These are phyloP conservation scores for Bretschneidera sinensis DNA, from an alignment of 345 rosid species.

Conservation along the genomic window DNA sequence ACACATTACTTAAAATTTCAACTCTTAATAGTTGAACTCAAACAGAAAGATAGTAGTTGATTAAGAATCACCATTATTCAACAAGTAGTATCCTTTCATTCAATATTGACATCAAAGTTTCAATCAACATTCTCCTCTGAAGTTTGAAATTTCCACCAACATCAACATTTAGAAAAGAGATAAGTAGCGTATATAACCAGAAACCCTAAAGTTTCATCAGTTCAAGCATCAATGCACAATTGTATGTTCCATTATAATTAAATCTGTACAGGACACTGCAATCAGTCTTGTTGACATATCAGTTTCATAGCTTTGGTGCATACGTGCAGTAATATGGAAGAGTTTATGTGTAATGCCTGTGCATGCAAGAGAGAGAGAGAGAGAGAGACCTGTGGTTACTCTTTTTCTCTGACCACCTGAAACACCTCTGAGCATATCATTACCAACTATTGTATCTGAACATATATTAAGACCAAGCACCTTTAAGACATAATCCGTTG, in stretches of 20 bases:
- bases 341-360: background rate
- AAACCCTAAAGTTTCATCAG: too few relatives aligned
- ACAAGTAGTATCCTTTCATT: background rate
- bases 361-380: constrained; percentile 17
- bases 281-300: background rate
- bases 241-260: background rate
- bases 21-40: background rate
- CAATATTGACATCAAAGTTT: background rate
- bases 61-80: too few relatives aligned
- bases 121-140: background rate
- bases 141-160: too few relatives aligned
- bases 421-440: constrained; percentile 92
- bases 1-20: background rate
- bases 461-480: constrained; percentile 92
- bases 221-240: background rate
- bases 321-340: background rate
- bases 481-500: constrained; percentile 77
- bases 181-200: background rate
- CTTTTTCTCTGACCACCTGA: constrained; percentile 95
- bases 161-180: background rate
- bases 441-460: constrained; percentile 83
- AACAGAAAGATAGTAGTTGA: background rate
- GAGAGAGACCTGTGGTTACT: constrained; percentile 78
- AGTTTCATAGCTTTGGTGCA: background rate
- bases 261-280: background rate